These are phyloP conservation scores for Penicillium sp. DNA, from an alignment of 2,329 filamentous ascomycete genomes.

Conservation along the genomic window DNA sequence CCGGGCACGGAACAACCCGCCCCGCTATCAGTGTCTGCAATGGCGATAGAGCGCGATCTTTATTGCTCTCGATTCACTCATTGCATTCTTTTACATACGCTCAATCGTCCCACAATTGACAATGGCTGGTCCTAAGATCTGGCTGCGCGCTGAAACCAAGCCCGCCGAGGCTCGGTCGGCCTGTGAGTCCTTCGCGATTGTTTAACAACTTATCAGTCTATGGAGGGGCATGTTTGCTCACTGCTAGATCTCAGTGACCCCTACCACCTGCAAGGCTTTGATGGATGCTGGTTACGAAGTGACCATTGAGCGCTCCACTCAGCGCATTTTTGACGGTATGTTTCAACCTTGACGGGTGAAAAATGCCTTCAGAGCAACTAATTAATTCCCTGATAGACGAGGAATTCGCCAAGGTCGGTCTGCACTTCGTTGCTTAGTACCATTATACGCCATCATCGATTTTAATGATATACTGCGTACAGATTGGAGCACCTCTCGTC, in stretches of 20 bases:
- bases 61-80: constrained; percentile 8
- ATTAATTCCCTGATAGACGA: constrained; percentile 26
- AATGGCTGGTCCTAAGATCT: constrained; percentile 43
- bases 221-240: constrained; percentile 9
- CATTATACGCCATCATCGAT: too few species aligned
- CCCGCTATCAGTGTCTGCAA: constrained; percentile 32
- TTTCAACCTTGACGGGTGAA: neutral
- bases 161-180: constrained; percentile 52
- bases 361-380: constrained; percentile 7
- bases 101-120: constrained; percentile 13
- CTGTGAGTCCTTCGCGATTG: constrained; percentile 25
- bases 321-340: constrained; percentile 54
- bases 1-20: constrained; percentile 31
- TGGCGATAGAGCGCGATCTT: constrained; percentile 12
- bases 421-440: neutral
- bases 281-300: constrained; percentile 64
- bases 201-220: constrained; percentile 5
- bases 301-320: constrained; percentile 61
- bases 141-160: constrained; percentile 56
- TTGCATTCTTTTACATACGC: constrained; percentile 1
- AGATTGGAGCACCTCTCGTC: constrained; percentile 60
- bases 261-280: constrained; percentile 54
- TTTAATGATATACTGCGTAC: constrained; percentile 36
- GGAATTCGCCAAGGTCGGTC: constrained; percentile 33
- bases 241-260: constrained; percentile 36